Conservation (phyloP, 805 yeast genomes). For the Alloascoidea africana region DNA sequence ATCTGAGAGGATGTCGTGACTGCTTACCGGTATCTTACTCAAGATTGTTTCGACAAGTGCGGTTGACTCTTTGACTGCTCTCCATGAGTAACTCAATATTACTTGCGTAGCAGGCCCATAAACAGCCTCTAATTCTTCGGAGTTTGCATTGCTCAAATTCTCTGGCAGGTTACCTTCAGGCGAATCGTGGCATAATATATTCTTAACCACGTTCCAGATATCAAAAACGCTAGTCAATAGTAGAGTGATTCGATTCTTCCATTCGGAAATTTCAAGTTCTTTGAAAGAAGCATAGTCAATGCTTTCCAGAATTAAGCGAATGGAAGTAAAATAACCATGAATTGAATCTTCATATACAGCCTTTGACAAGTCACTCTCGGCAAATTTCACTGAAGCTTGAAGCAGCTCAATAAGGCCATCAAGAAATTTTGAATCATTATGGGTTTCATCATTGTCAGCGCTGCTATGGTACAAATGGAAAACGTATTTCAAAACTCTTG, state of each 20-base stretch:
- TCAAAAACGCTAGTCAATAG: conserved; percentile 8
- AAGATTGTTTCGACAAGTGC: conserved; percentile 33
- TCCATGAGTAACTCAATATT: conserved; percentile 62
- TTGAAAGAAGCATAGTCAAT: conserved; percentile 8
- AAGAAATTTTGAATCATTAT: conserved; percentile 15
- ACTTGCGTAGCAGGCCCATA: conserved; percentile 27
- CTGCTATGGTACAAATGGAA: conserved; percentile 20
- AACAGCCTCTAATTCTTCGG: conserved; percentile 15
- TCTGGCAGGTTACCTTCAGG: conserved; percentile 53
- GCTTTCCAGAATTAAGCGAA: conserved; percentile 28
- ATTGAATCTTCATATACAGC: conserved; percentile 36
- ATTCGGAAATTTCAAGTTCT: conserved; percentile 7
- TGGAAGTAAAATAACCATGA: conserved; percentile 58
- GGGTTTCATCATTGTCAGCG: conserved; percentile 6
- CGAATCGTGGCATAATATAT: conserved; percentile 48
- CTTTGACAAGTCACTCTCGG: conserved; percentile 19
- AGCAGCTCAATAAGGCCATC: conserved; percentile 19
- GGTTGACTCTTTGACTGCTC: conserved; percentile 67
- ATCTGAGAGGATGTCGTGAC: conserved; percentile 11
- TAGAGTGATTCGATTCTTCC: conserved; percentile 10
- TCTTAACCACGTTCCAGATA: conserved; percentile 30
- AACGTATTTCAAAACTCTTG: conserved; percentile 43
- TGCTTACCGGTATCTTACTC: conserved; percentile 12
- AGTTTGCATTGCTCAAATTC: conserved; percentile 21
- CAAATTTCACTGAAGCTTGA: conserved; percentile 18